Evolutionary conservation across 345 rosid genomes (phyloP).

Genomic region (Aethionema arabicum): DNA sequence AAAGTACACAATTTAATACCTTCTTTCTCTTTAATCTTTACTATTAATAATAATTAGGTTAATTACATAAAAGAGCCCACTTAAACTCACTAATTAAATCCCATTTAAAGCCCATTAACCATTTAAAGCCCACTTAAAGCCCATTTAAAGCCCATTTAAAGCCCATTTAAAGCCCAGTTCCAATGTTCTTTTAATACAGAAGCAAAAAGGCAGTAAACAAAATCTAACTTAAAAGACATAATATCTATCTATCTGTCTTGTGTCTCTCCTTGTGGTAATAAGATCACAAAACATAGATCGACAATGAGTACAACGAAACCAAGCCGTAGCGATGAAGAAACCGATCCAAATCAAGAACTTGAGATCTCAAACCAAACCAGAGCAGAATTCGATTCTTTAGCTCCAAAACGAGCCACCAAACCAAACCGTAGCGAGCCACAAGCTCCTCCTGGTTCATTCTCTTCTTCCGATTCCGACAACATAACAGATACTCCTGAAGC

Average conservation of each 20-base stretch:
- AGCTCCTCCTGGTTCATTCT: conserved; percentile 24
- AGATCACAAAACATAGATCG: conserved; percentile 12
- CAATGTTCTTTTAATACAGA: not conserved
- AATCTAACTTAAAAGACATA: not conserved
- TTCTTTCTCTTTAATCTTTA: too few species aligned
- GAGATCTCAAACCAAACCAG: conserved; percentile 51
- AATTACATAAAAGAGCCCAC: too few species aligned
- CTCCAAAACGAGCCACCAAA: conserved; percentile 69
- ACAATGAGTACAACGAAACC: conserved; percentile 52
- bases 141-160: not conserved
- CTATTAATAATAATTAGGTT: too few species aligned
- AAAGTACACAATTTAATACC: too few species aligned
- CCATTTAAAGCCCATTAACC: not conserved
- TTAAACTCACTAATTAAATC: too few species aligned
- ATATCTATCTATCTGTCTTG: too few species aligned
- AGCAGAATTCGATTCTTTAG: conserved; percentile 59
- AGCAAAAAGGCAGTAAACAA: not conserved
- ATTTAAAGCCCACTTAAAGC: conserved; percentile 22
- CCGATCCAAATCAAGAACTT: conserved; percentile 51
- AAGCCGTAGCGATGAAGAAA: conserved; percentile 75
- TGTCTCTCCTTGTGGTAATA: not conserved
- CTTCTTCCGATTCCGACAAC: conserved; percentile 21
- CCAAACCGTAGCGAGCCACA: conserved; percentile 74
- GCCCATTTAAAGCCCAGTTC: conserved; percentile 27
- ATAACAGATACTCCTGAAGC: conserved; percentile 51